Percentiles rank a stretch among this genome's conserved stretches.
Conservation (phyloP, 331 rosid genomes). For the Quercus phellos region DNA sequence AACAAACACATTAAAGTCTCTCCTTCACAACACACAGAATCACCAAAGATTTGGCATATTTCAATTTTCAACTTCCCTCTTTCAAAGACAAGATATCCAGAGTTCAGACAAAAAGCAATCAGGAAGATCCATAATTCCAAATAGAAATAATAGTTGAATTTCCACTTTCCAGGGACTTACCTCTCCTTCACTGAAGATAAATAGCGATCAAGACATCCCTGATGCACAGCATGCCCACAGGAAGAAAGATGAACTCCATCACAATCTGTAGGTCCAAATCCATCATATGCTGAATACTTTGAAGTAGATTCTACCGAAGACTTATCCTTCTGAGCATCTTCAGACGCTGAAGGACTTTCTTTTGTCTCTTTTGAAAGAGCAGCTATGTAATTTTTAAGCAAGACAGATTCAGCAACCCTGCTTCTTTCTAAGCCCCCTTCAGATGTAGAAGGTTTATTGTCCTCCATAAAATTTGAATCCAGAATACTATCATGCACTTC, state of each 20-base stretch:
- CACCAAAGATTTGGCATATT: neutral
- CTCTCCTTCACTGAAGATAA: slow-evolving; percentile 84
- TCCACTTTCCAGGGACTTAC: slow-evolving; percentile 30
- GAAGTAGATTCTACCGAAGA: slow-evolving; percentile 44
- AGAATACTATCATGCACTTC: slow-evolving; percentile 39
- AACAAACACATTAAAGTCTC: neutral
- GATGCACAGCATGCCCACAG: slow-evolving; percentile 98
- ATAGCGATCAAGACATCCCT: slow-evolving; percentile 86
- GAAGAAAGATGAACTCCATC: slow-evolving; percentile 94
- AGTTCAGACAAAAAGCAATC: neutral
- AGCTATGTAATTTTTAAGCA: slow-evolving; percentile 70
- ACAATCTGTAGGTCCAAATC: slow-evolving; percentile 74
- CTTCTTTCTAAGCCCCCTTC: slow-evolving; percentile 31
- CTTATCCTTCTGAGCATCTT: slow-evolving; percentile 33
- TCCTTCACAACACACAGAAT: neutral
- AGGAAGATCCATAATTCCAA: neutral
- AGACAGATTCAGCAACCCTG: slow-evolving; percentile 42
- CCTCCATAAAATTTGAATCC: slow-evolving; percentile 27
- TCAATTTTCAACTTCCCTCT: neutral
- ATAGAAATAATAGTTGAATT: neutral
- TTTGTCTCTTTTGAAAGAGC: slow-evolving; percentile 50
- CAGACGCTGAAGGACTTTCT: slow-evolving; percentile 55
- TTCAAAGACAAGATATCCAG: neutral
- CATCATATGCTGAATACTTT: slow-evolving; percentile 40
- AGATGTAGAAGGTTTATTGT: slow-evolving; percentile 24